Base-by-base conservation (phyloP, 768 basidiomycete species). In the Termitomyces sp. region DNA sequence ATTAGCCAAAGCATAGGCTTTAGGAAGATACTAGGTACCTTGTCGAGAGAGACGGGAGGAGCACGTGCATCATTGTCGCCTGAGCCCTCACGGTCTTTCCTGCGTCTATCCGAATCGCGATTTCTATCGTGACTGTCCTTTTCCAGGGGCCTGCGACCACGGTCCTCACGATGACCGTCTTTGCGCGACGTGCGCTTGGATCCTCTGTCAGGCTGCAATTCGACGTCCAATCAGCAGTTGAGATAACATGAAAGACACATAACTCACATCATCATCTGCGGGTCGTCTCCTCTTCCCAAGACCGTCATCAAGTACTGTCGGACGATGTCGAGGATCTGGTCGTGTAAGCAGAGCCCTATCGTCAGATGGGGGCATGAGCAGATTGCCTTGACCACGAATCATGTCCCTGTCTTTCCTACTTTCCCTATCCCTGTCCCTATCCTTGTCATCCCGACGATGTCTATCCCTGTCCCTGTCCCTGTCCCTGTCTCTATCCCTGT, bases 101-200 rank as follows among this genome's bases (percentile, higher is more conserved):
- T 80, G 55, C 90, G 78, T 60, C 89, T 81, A 47, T 81, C 81
- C 3, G 85, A 81, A 24, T 92, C 90, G 55, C 87, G 81, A 29
- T 71, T 75, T 48, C 87, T 79, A 31, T 90, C 88, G 58, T 85
- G 81, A 28, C 77, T 69, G 47, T 90, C 88, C 68, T 89, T 89
- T 45, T 90, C 90, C 13, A 76, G 73, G 15, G 76, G 75, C 53
- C 89, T 82, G 28, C 89, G 83, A 60, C 73, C 74, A 36, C 89
- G 80, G 39, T 92, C 90, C 55, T 92, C 90, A 50, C 89, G 83
- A 65, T 90, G 87, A 31, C 81, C 72, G 3, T 91, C 89, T 67
- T 88, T 89, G 50, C 90, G 84, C 57, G 90, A 87, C 58, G 83
- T 82, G n/a, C 90, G 86, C 69, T 92, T 92, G n/a, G 85, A 81